These are phyloP conservation scores for Ogataea philodendri DNA, from an alignment of 805 yeast genomes.

Conservation along the genomic window DNA sequence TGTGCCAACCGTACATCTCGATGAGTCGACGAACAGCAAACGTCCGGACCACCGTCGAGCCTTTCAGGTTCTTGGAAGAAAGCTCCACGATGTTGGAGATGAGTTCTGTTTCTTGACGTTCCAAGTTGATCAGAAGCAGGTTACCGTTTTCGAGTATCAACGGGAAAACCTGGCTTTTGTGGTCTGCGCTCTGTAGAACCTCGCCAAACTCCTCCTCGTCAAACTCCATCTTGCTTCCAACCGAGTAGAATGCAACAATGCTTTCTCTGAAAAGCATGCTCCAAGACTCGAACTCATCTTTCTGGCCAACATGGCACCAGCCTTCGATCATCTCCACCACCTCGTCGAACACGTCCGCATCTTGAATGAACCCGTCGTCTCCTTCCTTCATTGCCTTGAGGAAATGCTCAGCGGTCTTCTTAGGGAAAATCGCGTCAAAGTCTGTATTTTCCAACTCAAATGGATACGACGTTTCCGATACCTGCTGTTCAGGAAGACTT, in stretches of 20 bases:
- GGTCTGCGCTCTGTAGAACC: conserved; percentile 26
- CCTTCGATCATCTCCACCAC: conserved; percentile 31
- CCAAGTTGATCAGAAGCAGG: conserved; percentile 30
- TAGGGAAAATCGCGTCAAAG: conserved; percentile 14
- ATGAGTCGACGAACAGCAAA: conserved; percentile 30
- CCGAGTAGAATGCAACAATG: conserved; percentile 27
- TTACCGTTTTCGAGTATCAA: conserved; percentile 31
- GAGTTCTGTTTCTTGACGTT: conserved; percentile 17
- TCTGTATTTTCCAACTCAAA: conserved; percentile 1
- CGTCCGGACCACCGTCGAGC: conserved; percentile 29
- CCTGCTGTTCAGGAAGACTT: neutral
- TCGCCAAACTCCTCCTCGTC: conserved; percentile 32
- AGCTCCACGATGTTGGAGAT: conserved; percentile 29
- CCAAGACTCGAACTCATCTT: conserved; percentile 21
- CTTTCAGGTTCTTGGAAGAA: conserved; percentile 22
- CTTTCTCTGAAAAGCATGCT: conserved; percentile 27
- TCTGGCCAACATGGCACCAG: conserved; percentile 25
- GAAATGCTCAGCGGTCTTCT: conserved; percentile 19
- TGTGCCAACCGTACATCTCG: conserved; percentile 34
- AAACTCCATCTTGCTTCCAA: conserved; percentile 29
- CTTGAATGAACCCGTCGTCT: conserved; percentile 23
- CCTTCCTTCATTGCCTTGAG: conserved; percentile 17
- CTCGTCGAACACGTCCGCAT: conserved; percentile 29
- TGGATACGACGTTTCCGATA: neutral
- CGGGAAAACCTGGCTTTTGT: conserved; percentile 33